Base-by-base conservation (phyloP, 768 basidiomycete genomes). In the Psilocybe tampanensis region DNA sequence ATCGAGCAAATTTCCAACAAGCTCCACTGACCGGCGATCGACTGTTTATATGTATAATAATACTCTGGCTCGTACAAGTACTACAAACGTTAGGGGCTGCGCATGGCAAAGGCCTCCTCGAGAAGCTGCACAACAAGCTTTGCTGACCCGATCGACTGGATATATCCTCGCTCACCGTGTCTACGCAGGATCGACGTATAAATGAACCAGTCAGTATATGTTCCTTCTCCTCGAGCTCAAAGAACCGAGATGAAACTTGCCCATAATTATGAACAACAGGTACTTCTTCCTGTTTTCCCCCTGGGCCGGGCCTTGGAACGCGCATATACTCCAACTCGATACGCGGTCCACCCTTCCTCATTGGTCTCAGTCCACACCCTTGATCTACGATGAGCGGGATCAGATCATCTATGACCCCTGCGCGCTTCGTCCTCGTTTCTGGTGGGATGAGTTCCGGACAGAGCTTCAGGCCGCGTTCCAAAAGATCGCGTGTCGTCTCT, bases 291-390 rank as follows among this genome's bases (percentile, higher is more conserved):
- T 57, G 62, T 12, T 6, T 42, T 21, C 42, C 19, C 48, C 55
- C 12, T 53, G 36, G n/a, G 15, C 24, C 29, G n/a, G n/a, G n/a
- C n/a, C n/a, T n/a, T 7, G 47, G n/a, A 18, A 23, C 33, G 24
- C 56, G 54, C n/a, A 43, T 21, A 18, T 32, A 43, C 29, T 57
- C 59, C 2, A 52, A 7, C 19, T 62, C 60, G 15, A 90, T 70
- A 26, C 88, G 72, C 21, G 90, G 76, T 0, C 89, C 89, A 21
- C 84, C 88, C 36, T 81, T 84, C 55, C 90, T 72, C 6, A 71
- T 81, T 1, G 90, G 90, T 7, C 89, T 75, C 41, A 92, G 68
- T 2, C 90, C 91, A 54, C 76, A 77, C 1, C 81, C 82, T 58
- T 80, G 77, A 39, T 79, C 81, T 11, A 81, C 61, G 29, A 84